A percentile compares a stretch with the other conserved stretches of the same genome.
These are phyloP conservation scores for Cyclospora cayetanensis DNA, from an alignment of 169 alveolate species.

Conservation along the genomic window DNA sequence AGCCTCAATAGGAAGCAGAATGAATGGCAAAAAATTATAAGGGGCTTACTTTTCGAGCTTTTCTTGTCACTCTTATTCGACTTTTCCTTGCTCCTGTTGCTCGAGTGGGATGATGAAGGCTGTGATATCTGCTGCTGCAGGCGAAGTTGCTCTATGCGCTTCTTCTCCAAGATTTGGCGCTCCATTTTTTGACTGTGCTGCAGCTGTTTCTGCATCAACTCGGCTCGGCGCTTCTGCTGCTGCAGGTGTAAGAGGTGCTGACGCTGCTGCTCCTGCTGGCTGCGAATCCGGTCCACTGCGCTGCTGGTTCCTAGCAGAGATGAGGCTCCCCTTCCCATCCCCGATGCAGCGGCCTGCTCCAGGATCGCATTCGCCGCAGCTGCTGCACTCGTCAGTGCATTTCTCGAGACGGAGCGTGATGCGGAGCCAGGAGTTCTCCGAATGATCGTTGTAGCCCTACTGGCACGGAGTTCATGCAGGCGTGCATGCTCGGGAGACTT, in stretches of 20 bases:
- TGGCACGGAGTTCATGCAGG: background rate
- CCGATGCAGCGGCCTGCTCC: slow-evolving; percentile 2
- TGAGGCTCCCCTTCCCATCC: background rate
- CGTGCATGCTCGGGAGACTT: background rate
- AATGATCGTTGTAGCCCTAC: slow-evolving; percentile 4
- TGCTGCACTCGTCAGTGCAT: background rate
- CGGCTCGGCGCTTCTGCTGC: background rate
- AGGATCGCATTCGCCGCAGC: background rate
- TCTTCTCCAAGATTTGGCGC: background rate
- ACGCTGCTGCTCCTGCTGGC: background rate
- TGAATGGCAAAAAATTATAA: too few relatives aligned
- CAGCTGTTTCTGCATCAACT: background rate
- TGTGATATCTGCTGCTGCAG: background rate
- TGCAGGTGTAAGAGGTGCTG: background rate
- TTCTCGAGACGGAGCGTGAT: background rate
- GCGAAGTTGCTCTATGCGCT: background rate
- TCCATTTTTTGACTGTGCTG: slow-evolving; percentile 4
- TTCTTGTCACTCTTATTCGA: background rate
- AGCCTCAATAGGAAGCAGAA: too few relatives aligned
- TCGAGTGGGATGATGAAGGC: background rate
- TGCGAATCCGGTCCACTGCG: background rate
- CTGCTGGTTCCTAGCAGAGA: background rate
- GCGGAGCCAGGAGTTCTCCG: background rate
- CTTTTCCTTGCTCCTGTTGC: background rate
- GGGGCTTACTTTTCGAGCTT: background rate